These are phyloP conservation scores for Neurospora sp. DNA, from an alignment of 495 filamentous ascomycete species.

Conservation along the genomic window DNA sequence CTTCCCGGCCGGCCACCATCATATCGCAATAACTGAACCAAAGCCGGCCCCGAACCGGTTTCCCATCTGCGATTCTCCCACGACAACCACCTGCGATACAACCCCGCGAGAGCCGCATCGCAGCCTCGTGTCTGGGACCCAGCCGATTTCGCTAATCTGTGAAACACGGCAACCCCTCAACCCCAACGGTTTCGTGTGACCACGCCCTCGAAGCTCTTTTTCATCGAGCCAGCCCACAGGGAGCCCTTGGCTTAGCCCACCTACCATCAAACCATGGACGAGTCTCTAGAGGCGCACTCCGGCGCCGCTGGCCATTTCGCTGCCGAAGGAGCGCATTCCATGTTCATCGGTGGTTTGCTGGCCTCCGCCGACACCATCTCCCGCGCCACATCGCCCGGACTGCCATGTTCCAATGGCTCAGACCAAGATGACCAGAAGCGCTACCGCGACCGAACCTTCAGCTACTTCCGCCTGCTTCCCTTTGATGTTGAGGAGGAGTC, in stretches of 20 bases:
- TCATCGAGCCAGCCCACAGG: too few relatives aligned
- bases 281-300: slow-evolving; percentile 16
- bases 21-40: not conserved
- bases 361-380: slow-evolving; percentile 35
- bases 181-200: not conserved
- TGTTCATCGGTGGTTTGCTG: slow-evolving; percentile 15
- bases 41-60: not conserved
- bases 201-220: not conserved
- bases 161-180: not conserved
- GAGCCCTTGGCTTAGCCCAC: not conserved
- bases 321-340: slow-evolving; percentile 7
- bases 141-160: not conserved
- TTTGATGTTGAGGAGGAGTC: slow-evolving; percentile 71
- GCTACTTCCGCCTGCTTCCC: slow-evolving; percentile 80
- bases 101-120: not conserved
- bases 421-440: slow-evolving; percentile 43
- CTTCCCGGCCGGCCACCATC: not conserved
- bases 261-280: slow-evolving; percentile 14
- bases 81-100: not conserved
- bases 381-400: slow-evolving; percentile 36
- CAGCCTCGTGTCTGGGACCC: not conserved
- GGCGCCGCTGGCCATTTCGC: slow-evolving; percentile 13
- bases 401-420: slow-evolving; percentile 21
- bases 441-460: slow-evolving; percentile 81
- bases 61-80: not conserved